Percentiles rank a stretch among this genome's conserved stretches.
These are phyloP conservation scores for Fraxinus ornus DNA, from an alignment of 305 asterid species.

Conservation along the genomic window DNA sequence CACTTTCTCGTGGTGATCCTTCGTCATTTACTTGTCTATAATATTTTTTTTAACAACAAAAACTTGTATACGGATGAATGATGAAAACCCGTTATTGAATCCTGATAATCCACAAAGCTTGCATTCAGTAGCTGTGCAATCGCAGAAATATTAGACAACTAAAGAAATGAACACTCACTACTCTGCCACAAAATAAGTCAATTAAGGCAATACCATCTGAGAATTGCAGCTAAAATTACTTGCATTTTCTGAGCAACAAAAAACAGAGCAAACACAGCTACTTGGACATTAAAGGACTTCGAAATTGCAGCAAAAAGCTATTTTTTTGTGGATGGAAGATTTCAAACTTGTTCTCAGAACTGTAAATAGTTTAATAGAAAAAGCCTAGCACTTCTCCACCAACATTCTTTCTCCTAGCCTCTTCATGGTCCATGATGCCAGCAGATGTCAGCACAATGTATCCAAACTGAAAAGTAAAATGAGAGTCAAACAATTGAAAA, in stretches of 20 bases:
- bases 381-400: constrained; percentile 21
- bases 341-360: not conserved
- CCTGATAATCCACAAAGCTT: not conserved
- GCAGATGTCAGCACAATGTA: constrained; percentile 21
- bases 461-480: constrained; percentile 3
- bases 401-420: constrained; percentile 17
- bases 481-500: not conserved
- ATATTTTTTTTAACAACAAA: not conserved
- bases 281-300: not conserved
- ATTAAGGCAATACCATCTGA: not conserved
- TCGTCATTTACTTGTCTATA: not conserved
- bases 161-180: not conserved
- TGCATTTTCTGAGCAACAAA: not conserved
- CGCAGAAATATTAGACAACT: not conserved
- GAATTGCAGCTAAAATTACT: not conserved
- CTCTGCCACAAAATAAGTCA: not conserved
- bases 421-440: constrained; percentile 19
- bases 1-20: not conserved
- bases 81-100: not conserved
- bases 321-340: not conserved
- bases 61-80: not conserved
- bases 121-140: not conserved
- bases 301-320: not conserved
- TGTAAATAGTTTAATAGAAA: not conserved
- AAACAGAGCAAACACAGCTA: not conserved